These are phyloP conservation scores for Shiraia sp. DNA, from an alignment of 2,329 filamentous ascomycete species.

Conservation along the genomic window DNA sequence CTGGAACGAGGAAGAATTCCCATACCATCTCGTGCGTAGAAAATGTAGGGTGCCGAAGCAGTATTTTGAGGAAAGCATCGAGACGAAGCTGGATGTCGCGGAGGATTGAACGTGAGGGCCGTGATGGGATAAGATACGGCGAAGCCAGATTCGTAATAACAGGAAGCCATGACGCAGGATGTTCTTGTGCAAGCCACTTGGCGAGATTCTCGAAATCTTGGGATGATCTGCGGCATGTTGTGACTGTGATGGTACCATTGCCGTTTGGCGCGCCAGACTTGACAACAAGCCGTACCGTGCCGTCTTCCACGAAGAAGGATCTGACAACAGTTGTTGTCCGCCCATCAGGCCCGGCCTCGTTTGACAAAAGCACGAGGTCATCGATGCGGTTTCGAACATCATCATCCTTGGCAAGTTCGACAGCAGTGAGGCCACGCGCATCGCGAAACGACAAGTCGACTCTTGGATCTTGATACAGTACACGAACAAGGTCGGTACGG, in stretches of 20 bases:
- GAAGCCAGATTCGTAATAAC: slow-evolving; percentile 76
- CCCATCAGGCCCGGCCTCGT: slow-evolving; percentile 67
- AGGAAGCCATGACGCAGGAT: slow-evolving; percentile 94
- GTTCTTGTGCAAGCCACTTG: slow-evolving; percentile 80
- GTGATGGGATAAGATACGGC: slow-evolving; percentile 90
- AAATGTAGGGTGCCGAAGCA: slow-evolving; percentile 89
- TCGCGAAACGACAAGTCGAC: slow-evolving; percentile 87
- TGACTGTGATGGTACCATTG: slow-evolving; percentile 85
- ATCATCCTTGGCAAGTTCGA: slow-evolving; percentile 96
- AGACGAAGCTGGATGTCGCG: slow-evolving; percentile 85
- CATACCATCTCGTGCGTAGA: slow-evolving; percentile 95
- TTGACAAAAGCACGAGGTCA: slow-evolving; percentile 82
- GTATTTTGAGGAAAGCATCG: slow-evolving; percentile 83
- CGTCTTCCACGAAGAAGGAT: slow-evolving; percentile 97
- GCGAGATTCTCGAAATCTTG: slow-evolving; percentile 90
- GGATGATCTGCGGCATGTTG: slow-evolving; percentile 86
- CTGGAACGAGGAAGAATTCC: slow-evolving; percentile 98
- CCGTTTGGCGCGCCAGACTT: slow-evolving; percentile 90
- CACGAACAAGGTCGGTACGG: slow-evolving; percentile 87
- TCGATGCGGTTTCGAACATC: slow-evolving; percentile 96
- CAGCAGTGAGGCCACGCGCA: slow-evolving; percentile 83
- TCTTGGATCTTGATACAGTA: slow-evolving; percentile 82
- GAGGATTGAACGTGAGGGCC: slow-evolving; percentile 83
- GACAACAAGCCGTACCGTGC: slow-evolving; percentile 85
- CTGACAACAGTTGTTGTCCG: slow-evolving; percentile 91